Conservation (phyloP, 768 basidiomycete species). For the Podaxis sp. region DNA sequence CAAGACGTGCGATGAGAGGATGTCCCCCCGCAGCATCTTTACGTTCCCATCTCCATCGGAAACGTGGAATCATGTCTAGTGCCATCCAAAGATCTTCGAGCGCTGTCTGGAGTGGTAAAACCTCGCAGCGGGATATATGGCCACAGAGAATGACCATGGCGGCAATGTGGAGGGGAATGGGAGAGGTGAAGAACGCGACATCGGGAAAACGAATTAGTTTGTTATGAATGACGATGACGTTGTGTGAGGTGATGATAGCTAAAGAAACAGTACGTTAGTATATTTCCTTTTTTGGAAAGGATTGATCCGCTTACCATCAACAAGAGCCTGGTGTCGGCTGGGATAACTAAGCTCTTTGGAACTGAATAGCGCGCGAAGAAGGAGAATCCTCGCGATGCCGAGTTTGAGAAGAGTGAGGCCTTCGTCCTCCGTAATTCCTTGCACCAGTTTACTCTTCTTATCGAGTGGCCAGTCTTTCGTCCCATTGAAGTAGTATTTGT, state of each 20-base stretch:
- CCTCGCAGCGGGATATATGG: conserved; percentile 76
- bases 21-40: conserved; percentile 78
- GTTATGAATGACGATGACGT: conserved; percentile 81
- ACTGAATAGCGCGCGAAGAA: conserved; percentile 78
- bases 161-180: conserved; percentile 84
- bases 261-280: conserved; percentile 4
- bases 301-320: conserved; percentile 60
- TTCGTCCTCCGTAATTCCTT: conserved; percentile 75
- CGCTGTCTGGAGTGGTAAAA: conserved; percentile 60
- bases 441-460: conserved; percentile 61
- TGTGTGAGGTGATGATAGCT: conserved; percentile 87
- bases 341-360: conserved; percentile 66
- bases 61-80: conserved; percentile 82
- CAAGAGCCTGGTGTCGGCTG: conserved; percentile 66
- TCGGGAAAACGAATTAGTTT: conserved; percentile 83
- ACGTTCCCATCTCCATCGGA: conserved; percentile 92
- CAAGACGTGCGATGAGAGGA: conserved; percentile 81
- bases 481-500: conserved; percentile 74
- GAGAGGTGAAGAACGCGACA: conserved; percentile 85
- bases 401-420: conserved; percentile 82
- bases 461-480: conserved; percentile 74
- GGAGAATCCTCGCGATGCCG: conserved; percentile 75
- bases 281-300: background rate
- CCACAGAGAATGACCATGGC: conserved; percentile 92
- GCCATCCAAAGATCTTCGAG: conserved; percentile 86